Evolutionary conservation across 1,284 basidiomycete genomes (phyloP).

Genomic region (Sparassis latifolia): DNA sequence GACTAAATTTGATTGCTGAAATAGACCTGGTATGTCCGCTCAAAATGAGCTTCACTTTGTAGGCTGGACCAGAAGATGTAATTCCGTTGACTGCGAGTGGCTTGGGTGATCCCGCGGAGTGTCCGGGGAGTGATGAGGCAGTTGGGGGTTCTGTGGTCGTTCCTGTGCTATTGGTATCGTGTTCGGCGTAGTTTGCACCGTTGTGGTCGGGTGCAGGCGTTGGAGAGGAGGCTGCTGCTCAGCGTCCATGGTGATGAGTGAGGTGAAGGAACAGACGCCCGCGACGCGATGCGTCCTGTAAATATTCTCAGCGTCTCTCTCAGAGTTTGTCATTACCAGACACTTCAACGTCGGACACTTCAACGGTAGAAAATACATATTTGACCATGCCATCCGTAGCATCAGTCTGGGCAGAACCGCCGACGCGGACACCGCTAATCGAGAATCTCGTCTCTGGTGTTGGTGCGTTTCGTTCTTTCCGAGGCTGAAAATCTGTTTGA

Average conservation of each 20-base stretch:
- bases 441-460: conserved; percentile 90
- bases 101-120: conserved; percentile 11
- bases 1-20: conserved; percentile 76
- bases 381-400: conserved; percentile 34
- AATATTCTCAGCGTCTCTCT: too few species aligned
- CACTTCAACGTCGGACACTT: too few species aligned
- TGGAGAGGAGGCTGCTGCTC: too few species aligned
- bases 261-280: too few species aligned
- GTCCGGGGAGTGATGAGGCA: neutral
- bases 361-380: too few species aligned
- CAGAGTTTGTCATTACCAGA: too few species aligned
- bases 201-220: too few species aligned
- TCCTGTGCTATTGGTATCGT: too few species aligned
- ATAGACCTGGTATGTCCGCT: conserved; percentile 71
- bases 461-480: conserved; percentile 42
- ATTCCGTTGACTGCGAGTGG: neutral
- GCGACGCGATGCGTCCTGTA: too few species aligned
- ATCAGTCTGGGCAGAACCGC: conserved; percentile 61
- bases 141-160: neutral
- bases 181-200: too few species aligned
- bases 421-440: conserved; percentile 77
- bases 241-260: too few species aligned
- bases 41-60: conserved; percentile 44
- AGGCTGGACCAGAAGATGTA: conserved; percentile 22
- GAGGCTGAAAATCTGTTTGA: too few species aligned